Base-by-base conservation (phyloP, 768 basidiomycete species). In the Cytidiella melzeri region DNA sequence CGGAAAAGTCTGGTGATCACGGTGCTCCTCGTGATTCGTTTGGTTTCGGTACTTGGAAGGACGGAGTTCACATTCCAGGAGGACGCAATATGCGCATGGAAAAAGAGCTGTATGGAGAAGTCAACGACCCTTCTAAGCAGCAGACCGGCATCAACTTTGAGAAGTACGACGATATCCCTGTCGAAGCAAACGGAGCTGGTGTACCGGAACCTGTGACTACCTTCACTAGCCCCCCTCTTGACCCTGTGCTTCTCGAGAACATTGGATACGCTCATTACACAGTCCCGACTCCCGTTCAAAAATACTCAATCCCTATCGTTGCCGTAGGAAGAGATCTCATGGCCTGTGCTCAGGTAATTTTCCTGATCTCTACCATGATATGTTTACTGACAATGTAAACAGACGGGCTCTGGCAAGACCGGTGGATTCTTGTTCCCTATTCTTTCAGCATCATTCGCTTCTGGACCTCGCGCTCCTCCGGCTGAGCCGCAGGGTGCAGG, bases 321-420 rank as follows among this genome's bases (percentile, higher is more conserved):
- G 87, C 92, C 51, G 81, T 72, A 57, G 83, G 84, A 60, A 77
- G 88, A 68, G 90, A 92, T 70, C 75, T 92, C 70, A 94, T 95
- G 92, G 92, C 92, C 56, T 94, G 92, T 67, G 92, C 92, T 60
- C 88, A 92, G 76, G 88, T 85, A 59, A 52, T 79, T 64, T 44
- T 37, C 19, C 19, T 34, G 9, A 34, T 15, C 30, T 34, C 30
- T 7, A 34, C 9, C 30, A 34, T 34, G 30, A 15, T 34, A 34
- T 34, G 7, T 7, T 7, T 34, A 34, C 15, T 34, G 50, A 34
- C 50, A 45, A 51, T 30, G n/a, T n/a, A n/a, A 43, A 18, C 73
- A 98, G 88, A 99, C 96, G 61, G 96, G 96, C 73, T 99, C 96
- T 68, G 96, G 96, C 54, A 99, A 98, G 75, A 98, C 96, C 34